These are phyloP conservation scores for Mytilinidion resinicola DNA, from an alignment of 495 filamentous ascomycete genomes.

Conservation along the genomic window DNA sequence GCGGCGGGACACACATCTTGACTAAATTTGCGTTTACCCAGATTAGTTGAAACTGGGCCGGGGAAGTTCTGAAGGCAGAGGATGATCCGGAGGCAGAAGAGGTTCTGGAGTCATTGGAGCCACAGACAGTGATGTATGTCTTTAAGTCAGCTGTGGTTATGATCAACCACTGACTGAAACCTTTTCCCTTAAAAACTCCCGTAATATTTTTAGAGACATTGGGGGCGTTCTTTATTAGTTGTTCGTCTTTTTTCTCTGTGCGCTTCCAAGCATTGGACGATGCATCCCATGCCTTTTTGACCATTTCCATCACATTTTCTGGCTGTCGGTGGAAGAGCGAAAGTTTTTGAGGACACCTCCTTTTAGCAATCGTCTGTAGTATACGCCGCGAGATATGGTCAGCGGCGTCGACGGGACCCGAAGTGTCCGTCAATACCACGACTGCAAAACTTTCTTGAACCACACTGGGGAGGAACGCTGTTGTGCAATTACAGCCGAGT, in stretches of 20 bases:
- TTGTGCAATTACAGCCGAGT: not conserved
- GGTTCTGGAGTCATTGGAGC: no score
- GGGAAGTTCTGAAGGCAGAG: no score
- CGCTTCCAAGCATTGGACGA: not conserved
- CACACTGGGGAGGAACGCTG: not conserved
- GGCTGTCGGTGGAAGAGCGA: not conserved
- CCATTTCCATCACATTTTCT: not conserved
- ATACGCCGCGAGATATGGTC: not conserved
- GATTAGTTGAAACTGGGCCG: no score
- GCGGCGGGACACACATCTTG: slow-evolving; percentile 1
- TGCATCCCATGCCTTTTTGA: not conserved
- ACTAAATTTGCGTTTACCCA: no score
- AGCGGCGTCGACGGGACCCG: not conserved
- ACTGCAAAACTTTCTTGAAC: not conserved
- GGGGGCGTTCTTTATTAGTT: not conserved
- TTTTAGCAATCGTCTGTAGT: not conserved
- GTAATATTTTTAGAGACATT: not conserved
- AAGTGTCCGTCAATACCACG: not conserved
- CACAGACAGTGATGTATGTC: no score
- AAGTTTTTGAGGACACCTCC: no score
- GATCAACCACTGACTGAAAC: not conserved
- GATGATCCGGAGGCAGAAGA: no score
- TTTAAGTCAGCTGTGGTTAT: no score
- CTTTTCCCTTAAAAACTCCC: not conserved
- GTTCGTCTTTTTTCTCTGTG: not conserved